Evolutionary conservation across 1,284 basidiomycete genomes (phyloP).

Genomic region (Anthracocystis walkeri): DNA sequence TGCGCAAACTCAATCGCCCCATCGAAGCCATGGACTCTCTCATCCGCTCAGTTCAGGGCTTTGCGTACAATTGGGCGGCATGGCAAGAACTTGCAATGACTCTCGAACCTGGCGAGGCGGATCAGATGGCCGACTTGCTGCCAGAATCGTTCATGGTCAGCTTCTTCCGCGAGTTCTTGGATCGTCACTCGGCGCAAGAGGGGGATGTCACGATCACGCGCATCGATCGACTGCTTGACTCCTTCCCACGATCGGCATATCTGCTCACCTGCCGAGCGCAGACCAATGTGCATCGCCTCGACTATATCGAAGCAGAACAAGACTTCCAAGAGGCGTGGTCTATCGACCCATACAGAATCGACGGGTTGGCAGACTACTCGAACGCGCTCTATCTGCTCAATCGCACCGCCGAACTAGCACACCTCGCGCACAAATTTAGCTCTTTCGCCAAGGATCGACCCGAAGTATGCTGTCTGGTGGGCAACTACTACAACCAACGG

Average conservation of each 20-base stretch:
- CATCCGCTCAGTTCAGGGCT: constrained; percentile 81
- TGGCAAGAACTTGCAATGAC: constrained; percentile 74
- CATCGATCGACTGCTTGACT: constrained; percentile 75
- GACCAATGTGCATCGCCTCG: constrained; percentile 49
- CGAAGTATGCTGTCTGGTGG: constrained; percentile 90
- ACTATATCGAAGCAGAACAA: constrained; percentile 61
- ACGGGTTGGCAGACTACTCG: constrained; percentile 95
- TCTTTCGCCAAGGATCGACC: constrained; percentile 60
- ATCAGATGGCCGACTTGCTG: constrained; percentile 74
- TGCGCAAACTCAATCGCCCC: constrained; percentile 64
- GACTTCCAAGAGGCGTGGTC: constrained; percentile 65
- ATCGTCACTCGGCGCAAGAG: constrained; percentile 80
- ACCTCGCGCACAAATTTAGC: constrained; percentile 79
- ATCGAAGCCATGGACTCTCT: constrained; percentile 84
- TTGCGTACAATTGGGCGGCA: constrained; percentile 95
- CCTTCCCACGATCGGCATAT: constrained; percentile 87
- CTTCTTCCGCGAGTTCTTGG: constrained; percentile 89
- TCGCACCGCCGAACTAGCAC: constrained; percentile 86
- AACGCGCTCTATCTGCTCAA: constrained; percentile 97
- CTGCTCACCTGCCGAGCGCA: constrained; percentile 74
- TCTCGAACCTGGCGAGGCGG: constrained; percentile 47
- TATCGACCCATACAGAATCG: constrained; percentile 88
- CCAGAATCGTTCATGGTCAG: constrained; percentile 79
- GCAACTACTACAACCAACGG: constrained; percentile 94
- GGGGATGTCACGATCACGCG: constrained; percentile 50